Base-by-base conservation (phyloP, 805 yeast genomes). In the Schizosaccharomyces osmophilus region DNA sequence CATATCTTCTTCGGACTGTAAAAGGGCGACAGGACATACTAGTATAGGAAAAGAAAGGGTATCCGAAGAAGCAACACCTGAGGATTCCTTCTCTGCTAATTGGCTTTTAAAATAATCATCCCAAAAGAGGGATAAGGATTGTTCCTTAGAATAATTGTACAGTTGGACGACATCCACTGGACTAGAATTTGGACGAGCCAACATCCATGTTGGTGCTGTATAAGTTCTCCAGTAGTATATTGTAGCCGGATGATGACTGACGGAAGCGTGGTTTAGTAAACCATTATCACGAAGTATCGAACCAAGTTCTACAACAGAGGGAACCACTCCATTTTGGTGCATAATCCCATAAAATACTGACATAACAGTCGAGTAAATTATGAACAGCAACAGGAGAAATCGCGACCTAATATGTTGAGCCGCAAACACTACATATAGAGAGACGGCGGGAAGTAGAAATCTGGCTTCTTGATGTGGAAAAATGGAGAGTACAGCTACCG, bases 381-480 rank as follows among this genome's bases (percentile, higher is more conserved):
- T 71, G 89, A 95, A 86, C 0, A 71, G 48, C 41, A 70, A 66
- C 5, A 62, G 22, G n/a, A 63, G 54, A 2, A 32, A 19, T 19
- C 61, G 42, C 19, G 59, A 61, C 15, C 60, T n/a, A 24, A 69
- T 65, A 26, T 61, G 63, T 8, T 64, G 64, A 24, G 63, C 60
- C 8, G 62, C 65, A 54, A 68, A 64, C 13, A 70, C 64, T 61
- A 66, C 78, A 8, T 81, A 68, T 11, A 89, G 72, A 0, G 98
- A 97, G 1, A 85, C 73, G 24, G 84, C 68, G 0, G 98, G 97
- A 0, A 82, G 69, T 55, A 94, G 71, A 69, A 93, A 93, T 61
- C 99, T 74, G n/a, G 87, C 75, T 69, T 93, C 99, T 70, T 93
- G 99, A 70, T 93, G 99, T 17, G 94, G 95, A 26, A 87, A 77